Evolutionary conservation across 306 rosid genomes (phyloP), one percentile per base, ranked within the genome.

Genomic region (Lablab purpureus): DNA sequence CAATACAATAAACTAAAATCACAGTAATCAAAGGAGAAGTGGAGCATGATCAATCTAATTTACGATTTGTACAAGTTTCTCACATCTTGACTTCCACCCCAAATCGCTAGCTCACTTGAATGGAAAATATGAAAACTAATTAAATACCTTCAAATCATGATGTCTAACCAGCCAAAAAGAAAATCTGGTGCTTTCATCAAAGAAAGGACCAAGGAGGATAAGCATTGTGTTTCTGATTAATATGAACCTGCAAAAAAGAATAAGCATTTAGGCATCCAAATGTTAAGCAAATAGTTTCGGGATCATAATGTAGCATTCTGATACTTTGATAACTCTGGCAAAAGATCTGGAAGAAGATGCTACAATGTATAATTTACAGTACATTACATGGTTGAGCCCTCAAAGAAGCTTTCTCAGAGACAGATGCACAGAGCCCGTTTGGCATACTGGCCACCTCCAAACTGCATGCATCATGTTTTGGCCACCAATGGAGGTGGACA

Each of bases 381-480:
- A 64, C 17, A 27, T 28, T 63, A 63, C 43, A 34, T 2, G 51
- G 22, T 27, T 21, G 62, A 62, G 72, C 70, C 56, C 86, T 65
- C 50, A 49, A 49, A 70, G 17, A 71, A 73, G 87, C 88, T 86
- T 86, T 88, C 69, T 89, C 87, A 84, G 90, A 82, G 87, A 78
- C 84, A 74, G 54, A 80, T 84, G 80, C 87, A 68, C 90, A 89
- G 88, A 89, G 84, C 77, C 79, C 56, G 75, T 89, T 89, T 87
- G 92, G 56, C 92, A 89, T 45, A 59, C 86, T 84, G 87, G 69
- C 89, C 86, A 23, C 82, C 92, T 86, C 90, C 92, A 67, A 46
- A 58, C 23, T 32, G 10, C 50, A 47, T 10, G 7, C 7, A 40
- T 40, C 15, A 11, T 43, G 49, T 5, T 5, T 58, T 11, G 28